Base-by-base conservation (phyloP, 306 rosid species). In the Trifolium subterraneum region DNA sequence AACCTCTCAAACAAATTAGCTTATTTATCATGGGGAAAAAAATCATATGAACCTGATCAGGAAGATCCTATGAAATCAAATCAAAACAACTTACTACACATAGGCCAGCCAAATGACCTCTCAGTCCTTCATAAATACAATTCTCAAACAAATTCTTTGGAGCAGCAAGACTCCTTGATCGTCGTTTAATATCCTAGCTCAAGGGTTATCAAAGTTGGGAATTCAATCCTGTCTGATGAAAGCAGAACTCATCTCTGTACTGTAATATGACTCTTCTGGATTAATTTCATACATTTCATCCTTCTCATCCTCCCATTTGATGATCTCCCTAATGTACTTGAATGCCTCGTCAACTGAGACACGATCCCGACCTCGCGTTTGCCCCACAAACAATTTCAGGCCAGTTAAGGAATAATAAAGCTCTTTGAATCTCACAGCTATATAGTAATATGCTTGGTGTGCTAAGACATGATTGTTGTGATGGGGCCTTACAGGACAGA, bases 241-340 rank as follows among this genome's bases (percentile, higher is more conserved):
- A 45, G 93, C 84, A 29, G 87, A 84, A 73, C 96, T 88, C 81
- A 74, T 69, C 77, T 90, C 96, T 33, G 96, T 90, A 64, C 90
- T 86, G 84, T 87, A 92, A 77, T 84, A 88, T 52, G 97, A 92
- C 52, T 92, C 97, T 4, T 90, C 97, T 18, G 52, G 86, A 45
- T 73, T 70, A 27, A 77, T 71, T 54, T 84, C 92, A 63, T 80
- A 88, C 59, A 84, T 22, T 50, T 83, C 93, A 72, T 82, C 84
- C 78, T 90, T 92, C 81, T 90, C 93, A 71, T 88, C 97, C 73
- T 88, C 87, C 97, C 97, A 92, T 79, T 81, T 90, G 63, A 92
- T 85, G 67, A 92, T 85, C 82, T 92, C 97, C 80, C 97, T 87
- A 15, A 79, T 72, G 82, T 87, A 92, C 81, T 83, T 90, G 80